Conservation (phyloP, 768 basidiomycete genomes). For the Phanerodontia chrysosporium region DNA sequence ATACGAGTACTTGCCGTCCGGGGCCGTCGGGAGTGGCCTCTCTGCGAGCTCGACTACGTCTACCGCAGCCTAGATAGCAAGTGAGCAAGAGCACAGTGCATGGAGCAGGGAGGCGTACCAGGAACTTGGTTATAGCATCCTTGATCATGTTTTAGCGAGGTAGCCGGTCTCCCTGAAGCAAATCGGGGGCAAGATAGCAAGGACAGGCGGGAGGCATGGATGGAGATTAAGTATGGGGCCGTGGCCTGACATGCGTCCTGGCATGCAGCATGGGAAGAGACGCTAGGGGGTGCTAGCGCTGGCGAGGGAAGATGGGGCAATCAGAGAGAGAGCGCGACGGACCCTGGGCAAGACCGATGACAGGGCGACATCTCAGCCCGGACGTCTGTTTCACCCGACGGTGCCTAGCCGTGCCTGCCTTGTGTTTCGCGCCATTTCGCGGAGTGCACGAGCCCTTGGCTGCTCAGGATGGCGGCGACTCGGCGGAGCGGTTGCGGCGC, state of each 20-base stretch:
- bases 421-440: background rate
- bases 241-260: background rate
- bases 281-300: background rate
- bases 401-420: background rate
- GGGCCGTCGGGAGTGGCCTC: constrained; percentile 35
- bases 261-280: background rate
- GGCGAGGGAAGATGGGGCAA: no score
- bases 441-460: no score
- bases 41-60: constrained; percentile 34
- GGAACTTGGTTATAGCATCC: background rate
- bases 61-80: constrained; percentile 12
- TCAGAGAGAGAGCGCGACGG: background rate
- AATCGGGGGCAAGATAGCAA: background rate
- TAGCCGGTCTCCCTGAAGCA: background rate
- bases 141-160: background rate
- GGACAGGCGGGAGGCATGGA: background rate
- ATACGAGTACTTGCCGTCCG: constrained; percentile 44
- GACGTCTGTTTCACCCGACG: background rate
- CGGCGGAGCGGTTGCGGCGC: no score
- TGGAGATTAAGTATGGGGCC: background rate
- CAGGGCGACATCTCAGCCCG: background rate
- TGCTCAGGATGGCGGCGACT: no score
- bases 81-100: background rate
- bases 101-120: background rate
- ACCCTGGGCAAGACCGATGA: background rate